phyloP scores from a whole-genome alignment of 805 yeast genomes.

The Candida khao-thaluensis region DNA sequence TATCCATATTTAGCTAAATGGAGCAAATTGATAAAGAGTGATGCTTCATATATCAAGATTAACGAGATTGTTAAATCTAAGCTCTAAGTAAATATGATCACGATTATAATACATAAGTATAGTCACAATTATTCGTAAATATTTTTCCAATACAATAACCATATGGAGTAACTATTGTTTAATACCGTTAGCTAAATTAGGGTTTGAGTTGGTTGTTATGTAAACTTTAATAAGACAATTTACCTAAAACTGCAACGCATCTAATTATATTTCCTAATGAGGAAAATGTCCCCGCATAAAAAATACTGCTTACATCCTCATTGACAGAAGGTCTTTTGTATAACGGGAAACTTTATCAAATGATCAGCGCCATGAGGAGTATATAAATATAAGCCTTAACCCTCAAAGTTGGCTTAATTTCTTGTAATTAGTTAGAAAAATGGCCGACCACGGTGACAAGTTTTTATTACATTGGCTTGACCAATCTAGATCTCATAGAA shows the following conservation, averaged over 20 bases:
- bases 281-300: conserved; percentile 9
- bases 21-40: conserved; percentile 15
- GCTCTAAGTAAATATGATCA: conserved; percentile 5
- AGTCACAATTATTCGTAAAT: too few species aligned
- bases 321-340: too few species aligned
- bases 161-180: neutral
- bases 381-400: neutral
- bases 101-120: too few species aligned
- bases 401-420: too few species aligned
- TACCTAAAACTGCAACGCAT: conserved; percentile 5
- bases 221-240: neutral
- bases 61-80: conserved; percentile 3
- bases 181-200: neutral
- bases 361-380: neutral
- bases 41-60: conserved; percentile 7
- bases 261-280: conserved; percentile 11
- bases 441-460: conserved; percentile 16
- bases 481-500: conserved; percentile 58
- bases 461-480: conserved; percentile 38
- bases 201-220: neutral
- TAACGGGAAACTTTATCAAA: neutral
- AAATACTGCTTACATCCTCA: too few species aligned
- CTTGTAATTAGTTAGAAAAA: neutral
- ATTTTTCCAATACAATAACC: neutral
- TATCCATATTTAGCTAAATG: conserved; percentile 27